A percentile compares a stretch with the other conserved stretches of the same genome.
These are phyloP conservation scores for Paspalum notatum DNA, from an alignment of 176 grass and related monocot species.

Conservation along the genomic window DNA sequence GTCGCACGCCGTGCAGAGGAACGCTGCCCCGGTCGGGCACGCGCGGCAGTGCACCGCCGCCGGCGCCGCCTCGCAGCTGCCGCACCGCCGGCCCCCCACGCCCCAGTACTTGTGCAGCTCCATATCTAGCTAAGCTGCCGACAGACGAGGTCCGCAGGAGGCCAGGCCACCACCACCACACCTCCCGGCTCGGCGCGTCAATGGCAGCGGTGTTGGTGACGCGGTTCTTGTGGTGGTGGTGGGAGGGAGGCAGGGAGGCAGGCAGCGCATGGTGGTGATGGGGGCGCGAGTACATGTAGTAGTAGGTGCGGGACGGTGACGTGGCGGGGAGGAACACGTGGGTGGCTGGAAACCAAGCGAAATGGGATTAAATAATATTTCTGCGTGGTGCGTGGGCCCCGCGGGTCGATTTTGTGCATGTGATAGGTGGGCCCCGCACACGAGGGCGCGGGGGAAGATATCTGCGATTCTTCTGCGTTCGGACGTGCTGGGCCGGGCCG, in stretches of 20 bases:
- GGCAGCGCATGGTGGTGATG: conserved; percentile 12
- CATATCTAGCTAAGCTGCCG: not conserved
- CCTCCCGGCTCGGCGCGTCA: not conserved
- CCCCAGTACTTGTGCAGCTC: conserved; percentile 59
- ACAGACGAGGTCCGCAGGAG: too few species aligned
- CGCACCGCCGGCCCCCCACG: conserved; percentile 43
- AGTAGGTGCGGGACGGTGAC: conserved; percentile 41
- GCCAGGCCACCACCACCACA: too few species aligned
- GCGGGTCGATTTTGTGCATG: conserved; percentile 22
- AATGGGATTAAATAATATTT: not conserved
- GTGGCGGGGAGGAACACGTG: conserved; percentile 31
- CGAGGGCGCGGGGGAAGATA: not conserved
- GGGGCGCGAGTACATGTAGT: conserved; percentile 45
- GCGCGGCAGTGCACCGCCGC: conserved; percentile 61
- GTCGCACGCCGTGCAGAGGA: conserved; percentile 59
- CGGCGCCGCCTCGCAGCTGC: conserved; percentile 49
- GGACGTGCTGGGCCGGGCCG: not conserved
- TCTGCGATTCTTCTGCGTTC: conserved; percentile 33
- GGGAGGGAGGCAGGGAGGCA: not conserved
- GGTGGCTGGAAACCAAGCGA: conserved; percentile 47
- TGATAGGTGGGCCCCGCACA: conserved; percentile 40
- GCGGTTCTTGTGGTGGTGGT: not conserved
- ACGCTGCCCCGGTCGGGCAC: conserved; percentile 39
- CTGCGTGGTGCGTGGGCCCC: not conserved
- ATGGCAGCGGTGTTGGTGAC: conserved; percentile 12